Evolutionary conservation across 805 yeast species (phyloP), one percentile per base, ranked within the genome.

Genomic region (Candida mattraensis): DNA sequence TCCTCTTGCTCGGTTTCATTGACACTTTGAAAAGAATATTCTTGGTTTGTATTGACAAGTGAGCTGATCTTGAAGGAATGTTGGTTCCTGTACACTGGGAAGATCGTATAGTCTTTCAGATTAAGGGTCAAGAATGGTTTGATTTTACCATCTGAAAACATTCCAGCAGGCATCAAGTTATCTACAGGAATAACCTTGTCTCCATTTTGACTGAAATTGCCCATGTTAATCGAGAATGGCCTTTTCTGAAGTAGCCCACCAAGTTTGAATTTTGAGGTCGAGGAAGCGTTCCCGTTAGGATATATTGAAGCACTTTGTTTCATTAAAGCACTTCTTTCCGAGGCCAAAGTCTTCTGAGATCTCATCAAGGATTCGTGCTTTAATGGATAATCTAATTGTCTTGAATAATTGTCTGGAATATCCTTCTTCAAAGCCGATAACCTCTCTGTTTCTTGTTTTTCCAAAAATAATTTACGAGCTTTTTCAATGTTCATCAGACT

Each of bases 1-100:
- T 79, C 87, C 34, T 74, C 76, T 37, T 83, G 74, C 19, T 85
- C 95, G 1, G 53, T 42, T 5, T 78, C 80, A 42, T 60, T 66
- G 0, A 72, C 54, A 0, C 91, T 81, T 58, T 91, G 96, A 50
- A 89, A 70, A 24, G 77, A 66, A 52, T 63, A 72, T 38, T 81
- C 85, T 3, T 30, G 33, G 20, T 39, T 47, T 3, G 42, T 10
- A 31, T 41, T 45, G 18, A 42, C 35, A 2, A 35, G 28, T 8
- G 45, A 38, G 40, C 68, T 77, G 24, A 76, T 60, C 43, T 74
- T 73, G 59, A 76, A 76, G 28, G 72, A 64, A 28, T 61, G 60
- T 0, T 75, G 75, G 24, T 68, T 50, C 12, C 72, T 58, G 47
- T 75, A 76, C 3, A 75, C 75, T 2, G 80, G 78, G 59, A 75